phyloP scores from a whole-genome alignment of 768 basidiomycete species.

The Scleroderma citrinum region DNA sequence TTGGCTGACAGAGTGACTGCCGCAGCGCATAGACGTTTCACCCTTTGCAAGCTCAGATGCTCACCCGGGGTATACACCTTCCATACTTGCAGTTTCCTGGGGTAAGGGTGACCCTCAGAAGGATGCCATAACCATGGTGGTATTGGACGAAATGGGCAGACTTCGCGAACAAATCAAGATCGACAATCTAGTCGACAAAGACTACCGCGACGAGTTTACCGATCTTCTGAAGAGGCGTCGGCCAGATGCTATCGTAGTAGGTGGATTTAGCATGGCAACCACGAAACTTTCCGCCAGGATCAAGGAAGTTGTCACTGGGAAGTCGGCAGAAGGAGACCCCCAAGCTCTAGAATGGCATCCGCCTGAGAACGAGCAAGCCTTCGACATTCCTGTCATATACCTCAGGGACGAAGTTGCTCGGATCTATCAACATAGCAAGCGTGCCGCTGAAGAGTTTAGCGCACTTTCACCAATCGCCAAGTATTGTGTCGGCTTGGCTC shows the following conservation, averaged over 20 bases:
- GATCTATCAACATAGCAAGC: constrained; percentile 86
- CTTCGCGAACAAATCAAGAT: constrained; percentile 86
- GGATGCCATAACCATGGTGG: constrained; percentile 82
- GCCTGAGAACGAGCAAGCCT: constrained; percentile 36
- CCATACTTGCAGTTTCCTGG: constrained; percentile 89
- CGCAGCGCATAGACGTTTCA: constrained; percentile 76
- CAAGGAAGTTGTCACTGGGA: constrained; percentile 46
- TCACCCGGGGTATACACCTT: constrained; percentile 63
- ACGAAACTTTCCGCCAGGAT: constrained; percentile 60
- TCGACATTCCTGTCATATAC: constrained; percentile 72
- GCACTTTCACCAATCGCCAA: constrained; percentile 71
- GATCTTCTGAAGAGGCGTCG: constrained; percentile 78
- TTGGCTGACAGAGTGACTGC: constrained; percentile 10
- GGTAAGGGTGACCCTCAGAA: constrained; percentile 92
- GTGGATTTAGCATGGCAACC: constrained; percentile 84
- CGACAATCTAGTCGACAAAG: constrained; percentile 75
- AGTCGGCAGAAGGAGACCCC: constrained; percentile 18
- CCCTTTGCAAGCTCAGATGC: constrained; percentile 61
- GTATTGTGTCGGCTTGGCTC: constrained; percentile 91
- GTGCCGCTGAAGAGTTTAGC: constrained; percentile 80
- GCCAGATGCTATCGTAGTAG: constrained; percentile 85
- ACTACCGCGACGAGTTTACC: constrained; percentile 65
- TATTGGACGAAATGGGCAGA: constrained; percentile 83
- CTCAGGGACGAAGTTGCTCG: constrained; percentile 89
- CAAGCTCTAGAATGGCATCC: constrained; percentile 21